A percentile compares a stretch with the other conserved stretches of the same genome.
These are phyloP conservation scores for Paecilomyces sp. DNA, from an alignment of 2,329 filamentous ascomycete species.

Conservation along the genomic window DNA sequence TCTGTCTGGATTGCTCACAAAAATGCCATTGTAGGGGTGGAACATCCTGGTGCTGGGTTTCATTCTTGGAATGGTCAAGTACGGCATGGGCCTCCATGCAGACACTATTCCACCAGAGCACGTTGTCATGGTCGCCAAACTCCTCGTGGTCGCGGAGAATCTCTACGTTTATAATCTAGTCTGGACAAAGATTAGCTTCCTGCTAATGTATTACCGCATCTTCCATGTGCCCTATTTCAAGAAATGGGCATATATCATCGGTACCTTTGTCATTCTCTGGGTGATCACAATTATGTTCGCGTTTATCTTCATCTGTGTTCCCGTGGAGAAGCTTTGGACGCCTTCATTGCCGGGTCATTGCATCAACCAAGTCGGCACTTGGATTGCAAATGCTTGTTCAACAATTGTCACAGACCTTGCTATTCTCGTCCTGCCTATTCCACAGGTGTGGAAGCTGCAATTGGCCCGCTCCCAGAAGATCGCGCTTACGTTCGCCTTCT, in stretches of 20 bases:
- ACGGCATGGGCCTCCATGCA: constrained; percentile 44
- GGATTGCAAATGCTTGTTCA: constrained; percentile 17
- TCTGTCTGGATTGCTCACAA: neutral
- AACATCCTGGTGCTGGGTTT: constrained; percentile 37
- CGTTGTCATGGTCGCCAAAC: constrained; percentile 25
- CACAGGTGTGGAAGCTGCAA: constrained; percentile 21
- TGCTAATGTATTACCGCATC: constrained; percentile 22
- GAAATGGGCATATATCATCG: constrained; percentile 19
- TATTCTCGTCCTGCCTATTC: constrained; percentile 18
- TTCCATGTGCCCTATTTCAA: constrained; percentile 20
- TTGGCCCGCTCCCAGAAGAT: constrained; percentile 14
- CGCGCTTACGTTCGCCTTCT: constrained; percentile 14
- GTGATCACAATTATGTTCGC: constrained; percentile 20
- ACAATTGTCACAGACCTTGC: constrained; percentile 18
- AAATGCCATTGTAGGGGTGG: constrained; percentile 9
- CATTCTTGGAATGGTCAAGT: constrained; percentile 41
- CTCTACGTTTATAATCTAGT: constrained; percentile 30
- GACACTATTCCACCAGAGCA: constrained; percentile 26
- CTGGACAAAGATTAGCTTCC: constrained; percentile 20
- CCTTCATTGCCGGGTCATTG: constrained; percentile 16
- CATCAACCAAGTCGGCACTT: constrained; percentile 20
- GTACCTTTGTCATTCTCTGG: constrained; percentile 16
- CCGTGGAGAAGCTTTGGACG: constrained; percentile 21
- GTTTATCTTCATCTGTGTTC: constrained; percentile 22
- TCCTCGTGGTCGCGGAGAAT: constrained; percentile 32